Conservation (phyloP, 1,284 basidiomycete genomes). For the Moniliophthora roreri region DNA sequence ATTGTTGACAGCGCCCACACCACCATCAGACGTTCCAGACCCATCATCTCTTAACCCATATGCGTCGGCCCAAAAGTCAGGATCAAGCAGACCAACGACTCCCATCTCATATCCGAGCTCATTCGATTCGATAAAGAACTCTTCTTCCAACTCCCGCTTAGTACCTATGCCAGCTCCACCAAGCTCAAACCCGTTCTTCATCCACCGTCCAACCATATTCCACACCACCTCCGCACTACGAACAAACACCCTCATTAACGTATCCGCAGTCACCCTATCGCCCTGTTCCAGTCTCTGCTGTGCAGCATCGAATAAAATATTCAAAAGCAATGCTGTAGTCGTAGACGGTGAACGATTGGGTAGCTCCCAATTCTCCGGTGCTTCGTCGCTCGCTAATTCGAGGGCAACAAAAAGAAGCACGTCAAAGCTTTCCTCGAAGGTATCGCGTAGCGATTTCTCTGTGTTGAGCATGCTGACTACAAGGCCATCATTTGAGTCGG, state of each 20-base stretch:
- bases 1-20: constrained; percentile 28
- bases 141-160: constrained; percentile 55
- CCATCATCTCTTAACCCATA: constrained; percentile 53
- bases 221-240: constrained; percentile 70
- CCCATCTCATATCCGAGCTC: constrained; percentile 44
- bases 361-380: constrained; percentile 31
- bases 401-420: constrained; percentile 49
- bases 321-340: constrained; percentile 56
- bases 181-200: constrained; percentile 68
- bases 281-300: constrained; percentile 57
- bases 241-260: constrained; percentile 62
- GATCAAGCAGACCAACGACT: constrained; percentile 49
- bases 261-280: constrained; percentile 50
- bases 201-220: constrained; percentile 72
- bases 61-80: constrained; percentile 81
- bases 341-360: constrained; percentile 48
- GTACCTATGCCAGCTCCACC: constrained; percentile 43
- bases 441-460: constrained; percentile 55
- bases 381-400: constrained; percentile 25
- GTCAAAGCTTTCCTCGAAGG: constrained; percentile 56
- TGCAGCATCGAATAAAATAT: constrained; percentile 56
- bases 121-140: constrained; percentile 81
- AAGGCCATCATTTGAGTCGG: constrained; percentile 24
- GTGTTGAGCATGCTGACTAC: constrained; percentile 70
- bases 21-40: constrained; percentile 22